Conservation (phyloP, 2,329 filamentous ascomycete species). For the Bipolaris gigantea region DNA sequence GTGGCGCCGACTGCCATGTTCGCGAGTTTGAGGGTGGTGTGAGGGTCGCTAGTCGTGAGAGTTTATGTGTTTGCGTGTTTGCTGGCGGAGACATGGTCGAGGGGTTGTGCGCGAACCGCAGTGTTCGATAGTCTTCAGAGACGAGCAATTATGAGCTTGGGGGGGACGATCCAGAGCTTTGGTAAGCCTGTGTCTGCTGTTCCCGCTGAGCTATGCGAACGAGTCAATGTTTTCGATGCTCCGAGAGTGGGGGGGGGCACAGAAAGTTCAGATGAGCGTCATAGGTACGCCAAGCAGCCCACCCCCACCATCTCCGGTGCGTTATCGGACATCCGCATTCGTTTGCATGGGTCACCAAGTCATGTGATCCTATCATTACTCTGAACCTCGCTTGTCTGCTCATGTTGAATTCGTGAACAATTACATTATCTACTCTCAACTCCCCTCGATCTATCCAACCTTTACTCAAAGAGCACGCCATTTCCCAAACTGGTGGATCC, state of each 20-base stretch:
- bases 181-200: not conserved
- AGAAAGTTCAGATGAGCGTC: constrained; percentile 26
- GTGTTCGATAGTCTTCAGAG: not conserved
- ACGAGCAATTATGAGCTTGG: not conserved
- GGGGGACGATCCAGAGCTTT: not conserved
- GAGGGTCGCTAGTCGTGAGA: constrained; percentile 55
- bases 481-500: not conserved
- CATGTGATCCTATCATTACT: too few species aligned
- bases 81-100: constrained; percentile 24
- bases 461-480: not conserved
- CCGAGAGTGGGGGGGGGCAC: constrained; percentile 15
- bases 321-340: constrained; percentile 13
- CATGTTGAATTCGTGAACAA: not conserved
- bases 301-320: constrained; percentile 3
- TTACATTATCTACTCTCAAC: not conserved
- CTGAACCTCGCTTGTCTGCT: not conserved
- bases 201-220: not conserved
- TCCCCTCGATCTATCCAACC: not conserved
- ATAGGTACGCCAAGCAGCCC: constrained; percentile 29
- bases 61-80: constrained; percentile 16
- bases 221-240: constrained; percentile 5
- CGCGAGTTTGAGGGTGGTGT: constrained; percentile 60
- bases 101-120: constrained; percentile 2
- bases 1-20: constrained; percentile 82
- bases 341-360: not conserved